phyloP scores from a whole-genome alignment of 192 early-diverging fungal genomes.

The Dispira parvispora region DNA sequence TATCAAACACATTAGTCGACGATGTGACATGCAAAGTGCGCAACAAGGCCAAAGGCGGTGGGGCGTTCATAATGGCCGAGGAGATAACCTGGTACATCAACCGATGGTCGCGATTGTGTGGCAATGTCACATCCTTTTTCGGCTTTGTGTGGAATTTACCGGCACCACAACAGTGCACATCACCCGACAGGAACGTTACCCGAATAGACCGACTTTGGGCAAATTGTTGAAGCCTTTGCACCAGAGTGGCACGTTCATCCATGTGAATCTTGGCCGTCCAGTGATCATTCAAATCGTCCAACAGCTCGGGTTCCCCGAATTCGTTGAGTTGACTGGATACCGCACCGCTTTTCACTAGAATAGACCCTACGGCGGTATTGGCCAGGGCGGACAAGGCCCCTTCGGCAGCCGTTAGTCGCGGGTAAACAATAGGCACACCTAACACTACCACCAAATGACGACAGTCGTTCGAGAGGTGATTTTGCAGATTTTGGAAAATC shows the following conservation, averaged over 20 bases:
- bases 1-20: constrained; percentile 34
- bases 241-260: constrained; percentile 46
- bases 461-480: constrained; percentile 28
- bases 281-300: constrained; percentile 76
- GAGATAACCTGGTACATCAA: constrained; percentile 70
- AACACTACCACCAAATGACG: constrained; percentile 53
- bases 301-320: constrained; percentile 70
- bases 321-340: constrained; percentile 30
- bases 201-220: constrained; percentile 39
- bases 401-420: constrained; percentile 50
- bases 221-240: constrained; percentile 46
- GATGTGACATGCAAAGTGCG: constrained; percentile 43
- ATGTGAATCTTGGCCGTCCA: constrained; percentile 49
- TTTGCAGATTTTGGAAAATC: constrained; percentile 35
- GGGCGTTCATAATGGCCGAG: constrained; percentile 63
- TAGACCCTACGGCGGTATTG: constrained; percentile 32
- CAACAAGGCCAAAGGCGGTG: constrained; percentile 55
- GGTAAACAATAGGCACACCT: constrained; percentile 63
- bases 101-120: constrained; percentile 29
- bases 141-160: constrained; percentile 36
- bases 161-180: constrained; percentile 56
- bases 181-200: constrained; percentile 66
- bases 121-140: neutral
- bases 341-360: constrained; percentile 35
- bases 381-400: constrained; percentile 38